A percentile compares a stretch with the other conserved stretches of the same genome.
Evolutionary conservation across 345 rosid species (phyloP).

Genomic region (Hibiscus trionum): DNA sequence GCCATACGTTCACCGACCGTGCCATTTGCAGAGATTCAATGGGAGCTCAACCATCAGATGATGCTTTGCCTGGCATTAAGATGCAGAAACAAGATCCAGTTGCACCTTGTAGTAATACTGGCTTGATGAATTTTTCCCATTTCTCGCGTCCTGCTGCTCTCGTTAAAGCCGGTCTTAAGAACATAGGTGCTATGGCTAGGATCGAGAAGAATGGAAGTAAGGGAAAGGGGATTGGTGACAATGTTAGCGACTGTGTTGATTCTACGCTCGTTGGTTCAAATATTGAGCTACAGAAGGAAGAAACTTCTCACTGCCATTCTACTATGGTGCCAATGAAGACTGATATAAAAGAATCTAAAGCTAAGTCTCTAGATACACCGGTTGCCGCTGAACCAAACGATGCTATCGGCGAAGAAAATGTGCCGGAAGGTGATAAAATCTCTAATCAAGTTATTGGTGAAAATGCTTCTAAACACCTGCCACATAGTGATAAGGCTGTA

Average conservation of each 20-base stretch:
- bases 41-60: slow-evolving; percentile 11
- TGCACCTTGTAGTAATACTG: slow-evolving; percentile 26
- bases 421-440: slow-evolving; percentile 18
- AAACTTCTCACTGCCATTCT: slow-evolving; percentile 25
- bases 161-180: slow-evolving; percentile 36
- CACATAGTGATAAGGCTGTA: slow-evolving; percentile 41
- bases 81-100: slow-evolving; percentile 37
- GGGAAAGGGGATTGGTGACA: slow-evolving; percentile 25
- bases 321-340: slow-evolving; percentile 25
- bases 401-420: slow-evolving; percentile 25
- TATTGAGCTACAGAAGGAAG: slow-evolving; percentile 23
- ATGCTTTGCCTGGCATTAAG: slow-evolving; percentile 22
- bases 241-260: slow-evolving; percentile 17
- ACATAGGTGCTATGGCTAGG: slow-evolving; percentile 17
- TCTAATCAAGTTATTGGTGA: slow-evolving; percentile 19
- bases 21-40: slow-evolving; percentile 21
- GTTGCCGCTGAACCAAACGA: slow-evolving; percentile 29
- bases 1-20: slow-evolving; percentile 9
- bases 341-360: slow-evolving; percentile 26
- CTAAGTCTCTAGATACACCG: slow-evolving; percentile 26
- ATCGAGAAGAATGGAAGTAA: slow-evolving; percentile 20
- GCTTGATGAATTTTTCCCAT: slow-evolving; percentile 50
- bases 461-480: slow-evolving; percentile 30
- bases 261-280: slow-evolving; percentile 9
- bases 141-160: slow-evolving; percentile 51